Base-by-base conservation (phyloP, 352 stramenopile genomes). In the Globisporangium paroecandrum region DNA sequence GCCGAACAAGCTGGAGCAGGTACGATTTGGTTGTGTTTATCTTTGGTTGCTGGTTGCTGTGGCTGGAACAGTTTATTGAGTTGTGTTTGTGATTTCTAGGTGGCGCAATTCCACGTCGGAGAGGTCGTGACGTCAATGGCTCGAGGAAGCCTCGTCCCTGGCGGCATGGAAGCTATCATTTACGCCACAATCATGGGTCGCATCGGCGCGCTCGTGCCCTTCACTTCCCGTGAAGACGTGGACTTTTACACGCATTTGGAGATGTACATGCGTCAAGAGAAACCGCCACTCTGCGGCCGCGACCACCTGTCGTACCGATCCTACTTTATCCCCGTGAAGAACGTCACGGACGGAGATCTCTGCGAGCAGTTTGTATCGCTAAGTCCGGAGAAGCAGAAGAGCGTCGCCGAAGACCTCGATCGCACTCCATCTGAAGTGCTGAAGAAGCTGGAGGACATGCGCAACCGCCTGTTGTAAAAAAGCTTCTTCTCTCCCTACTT, bases 191-290 rank as follows among this genome's bases (percentile, higher is more conserved):
- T 99, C 22, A 98, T 97, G 73, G 98, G 98, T 27, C 80, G 90
- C 38, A 97, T 99, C 59, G 97, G 97, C 43, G 97, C 97, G 25
- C 82, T 99, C 29, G 87, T 99, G 34, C 98, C 98, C 4, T 99
- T 99, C 74, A 94, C 91, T 15, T 98, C 94, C 55, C 92, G 96
- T 36, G 93, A 99, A 61, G 97, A 99, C 69, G 89, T 99, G 55
- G 96, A 99, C 62, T 99, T 99, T 79, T 99, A 99, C 82, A 98
- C 89, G 54, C 91, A 99, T 77, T 79, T 99, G 47, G 98, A 99
- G 79, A 98, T 99, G 84, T 96, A 95, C 74, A 95, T 97, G 88
- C 87, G 88, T 6, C 88, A 95, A 69, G 88, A 97, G 64, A 80
- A 90, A 58, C 89, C 93, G 9, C 97, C 95, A n/a, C 83, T 98